Evolutionary conservation across 768 basidiomycete species (phyloP).

Genomic region (Trametes cinnabarina): DNA sequence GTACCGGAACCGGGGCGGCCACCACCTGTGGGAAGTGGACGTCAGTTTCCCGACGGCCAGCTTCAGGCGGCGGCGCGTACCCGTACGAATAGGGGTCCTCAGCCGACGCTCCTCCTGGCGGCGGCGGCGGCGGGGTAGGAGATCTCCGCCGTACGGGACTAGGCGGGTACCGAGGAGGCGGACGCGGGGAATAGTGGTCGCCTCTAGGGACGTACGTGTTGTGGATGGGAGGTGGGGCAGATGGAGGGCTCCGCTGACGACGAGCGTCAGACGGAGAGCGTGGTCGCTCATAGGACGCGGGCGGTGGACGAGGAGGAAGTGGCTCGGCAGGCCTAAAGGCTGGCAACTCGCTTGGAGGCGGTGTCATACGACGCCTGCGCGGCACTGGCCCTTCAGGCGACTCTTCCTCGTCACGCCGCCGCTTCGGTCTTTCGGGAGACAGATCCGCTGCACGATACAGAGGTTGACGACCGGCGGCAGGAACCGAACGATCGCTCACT

Average conservation of each 20-base stretch:
- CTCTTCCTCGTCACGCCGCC: constrained; percentile 1
- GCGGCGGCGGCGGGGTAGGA: background rate
- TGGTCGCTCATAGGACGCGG: background rate
- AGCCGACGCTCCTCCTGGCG: background rate
- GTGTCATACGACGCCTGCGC: background rate
- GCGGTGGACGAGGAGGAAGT: background rate
- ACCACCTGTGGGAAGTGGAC: constrained; percentile 8
- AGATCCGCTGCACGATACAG: background rate
- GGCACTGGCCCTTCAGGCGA: background rate
- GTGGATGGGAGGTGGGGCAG: background rate
- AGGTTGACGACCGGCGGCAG: background rate
- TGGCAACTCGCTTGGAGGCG: background rate
- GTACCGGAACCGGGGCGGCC: background rate
- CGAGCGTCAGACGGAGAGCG: background rate
- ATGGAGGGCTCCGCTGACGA: background rate
- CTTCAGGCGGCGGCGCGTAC: constrained; percentile 9
- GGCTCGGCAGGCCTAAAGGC: background rate
- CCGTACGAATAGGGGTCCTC: background rate
- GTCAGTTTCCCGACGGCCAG: constrained; percentile 7
- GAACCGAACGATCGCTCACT: constrained; percentile 2
- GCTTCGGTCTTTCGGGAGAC: constrained; percentile 5
- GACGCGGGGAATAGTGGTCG: background rate
- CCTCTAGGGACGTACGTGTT: background rate
- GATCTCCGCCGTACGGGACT: background rate
- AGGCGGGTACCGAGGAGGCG: background rate